Evolutionary conservation across 345 rosid species (phyloP), one percentile per base, ranked within the genome.

Genomic region (Microcos paniculata): DNA sequence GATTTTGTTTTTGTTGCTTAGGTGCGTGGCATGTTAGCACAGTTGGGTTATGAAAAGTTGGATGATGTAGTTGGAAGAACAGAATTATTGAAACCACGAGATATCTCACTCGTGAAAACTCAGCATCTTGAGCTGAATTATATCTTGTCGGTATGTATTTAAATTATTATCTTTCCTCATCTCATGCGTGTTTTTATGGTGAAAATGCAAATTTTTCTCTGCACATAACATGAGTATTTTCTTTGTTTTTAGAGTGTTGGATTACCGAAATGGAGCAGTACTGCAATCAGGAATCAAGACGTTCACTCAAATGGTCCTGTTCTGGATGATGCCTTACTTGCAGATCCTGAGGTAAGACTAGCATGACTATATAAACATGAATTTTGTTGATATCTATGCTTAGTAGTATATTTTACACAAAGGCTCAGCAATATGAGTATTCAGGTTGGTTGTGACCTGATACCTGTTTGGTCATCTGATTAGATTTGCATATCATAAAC

Each of bases 1-100:
- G 58, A 51, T 30, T 19, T 51, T 51, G 11, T 73, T 55, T 77
- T 68, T 74, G 70, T 8, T 67, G 52, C 35, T 75, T 78, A 96
- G 99, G 94, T 93, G 63, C 89, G 99, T 87, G 97, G 99, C 65
- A 86, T 92, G 83, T 86, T 96, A 82, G 97, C 98, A 76, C 94
- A 92, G 35, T 63, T 96, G 79, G 99, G 99, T 79, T 96, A 87
- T 70, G 90, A 93, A 86, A 96, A 92, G 71, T 74, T 96, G 81
- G 99, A 96, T 49, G 99, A 93, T 74, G 70, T 96, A 74, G 88
- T 96, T 79, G 99, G 99, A 71, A 85, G 93, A 76, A 87, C 94
- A 30, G 94, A 92, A 72, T 82, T 96, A 75, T 83, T 96, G 55
- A 88, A 80, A 78, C 91, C 86, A 28, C 92, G 99, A 55, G 99